Conservation (phyloP, 371 early-diverging fungal species). For the Cokeromyces recurvatus region DNA sequence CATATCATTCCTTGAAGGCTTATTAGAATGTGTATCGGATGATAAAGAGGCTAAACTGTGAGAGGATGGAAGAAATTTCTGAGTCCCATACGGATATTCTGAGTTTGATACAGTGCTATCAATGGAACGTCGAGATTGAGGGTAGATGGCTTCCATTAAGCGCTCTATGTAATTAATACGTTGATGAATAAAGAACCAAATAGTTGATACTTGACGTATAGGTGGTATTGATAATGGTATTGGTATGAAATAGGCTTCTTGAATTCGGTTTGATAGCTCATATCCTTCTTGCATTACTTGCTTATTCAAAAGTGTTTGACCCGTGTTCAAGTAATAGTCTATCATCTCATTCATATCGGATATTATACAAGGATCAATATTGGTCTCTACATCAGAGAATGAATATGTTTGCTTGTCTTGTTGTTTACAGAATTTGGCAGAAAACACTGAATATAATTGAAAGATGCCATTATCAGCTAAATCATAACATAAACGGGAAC, state of each 20-base stretch:
- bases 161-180: conserved; percentile 23
- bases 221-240: too few relatives aligned
- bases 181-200: conserved; percentile 17
- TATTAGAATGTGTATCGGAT: conserved; percentile 9
- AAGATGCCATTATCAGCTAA: conserved; percentile 36
- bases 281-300: conserved; percentile 35
- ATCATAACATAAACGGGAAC: conserved; percentile 50
- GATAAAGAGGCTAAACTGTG: conserved; percentile 24
- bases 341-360: conserved; percentile 24
- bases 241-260: conserved; percentile 27
- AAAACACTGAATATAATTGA: conserved; percentile 35
- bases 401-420: neutral
- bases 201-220: conserved; percentile 15
- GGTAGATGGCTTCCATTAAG: conserved; percentile 20
- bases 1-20: conserved; percentile 13
- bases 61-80: conserved; percentile 21
- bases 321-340: conserved; percentile 23
- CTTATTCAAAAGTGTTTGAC: conserved; percentile 28
- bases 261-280: conserved; percentile 12
- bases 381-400: conserved; percentile 2
- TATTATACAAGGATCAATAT: conserved; percentile 15
- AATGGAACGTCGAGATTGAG: conserved; percentile 7
- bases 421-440: conserved; percentile 23
- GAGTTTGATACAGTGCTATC: conserved; percentile 13
- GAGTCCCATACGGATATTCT: conserved; percentile 14